Percentiles rank a stretch among this genome's conserved stretches.
Conservation (phyloP, 148 eudicot genomes). For the Nepenthes gracilis region DNA sequence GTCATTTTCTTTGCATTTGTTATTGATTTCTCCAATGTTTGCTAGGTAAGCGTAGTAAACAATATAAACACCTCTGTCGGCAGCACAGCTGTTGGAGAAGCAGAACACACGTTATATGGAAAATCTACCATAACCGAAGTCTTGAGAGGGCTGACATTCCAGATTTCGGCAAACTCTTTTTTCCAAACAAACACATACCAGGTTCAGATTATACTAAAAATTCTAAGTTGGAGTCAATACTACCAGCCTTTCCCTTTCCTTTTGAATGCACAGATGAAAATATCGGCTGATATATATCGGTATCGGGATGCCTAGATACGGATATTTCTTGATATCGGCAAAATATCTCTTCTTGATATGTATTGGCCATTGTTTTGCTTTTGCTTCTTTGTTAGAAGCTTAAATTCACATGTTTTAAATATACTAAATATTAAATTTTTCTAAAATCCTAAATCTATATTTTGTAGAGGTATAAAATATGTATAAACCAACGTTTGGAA, state of each 20-base stretch:
- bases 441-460: too few relatives aligned
- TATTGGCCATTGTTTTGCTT: too few relatives aligned
- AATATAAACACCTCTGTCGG: slow-evolving; percentile 91
- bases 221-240: background rate
- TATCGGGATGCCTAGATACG: too few relatives aligned
- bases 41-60: slow-evolving; percentile 84
- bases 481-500: too few relatives aligned
- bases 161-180: slow-evolving; percentile 98
- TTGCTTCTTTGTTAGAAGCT: too few relatives aligned
- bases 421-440: too few relatives aligned
- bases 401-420: too few relatives aligned
- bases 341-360: too few relatives aligned
- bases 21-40: background rate
- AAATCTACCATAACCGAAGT: slow-evolving; percentile 74
- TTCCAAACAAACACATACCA: slow-evolving; percentile 93
- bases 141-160: slow-evolving; percentile 76
- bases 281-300: too few relatives aligned
- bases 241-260: background rate
- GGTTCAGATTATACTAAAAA: slow-evolving; percentile 23
- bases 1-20: too few relatives aligned
- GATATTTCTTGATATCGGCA: too few relatives aligned
- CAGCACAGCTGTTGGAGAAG: slow-evolving; percentile 87
- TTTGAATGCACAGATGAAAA: background rate
- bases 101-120: slow-evolving; percentile 64
- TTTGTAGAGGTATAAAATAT: too few relatives aligned